Base-by-base conservation (phyloP, 805 yeast genomes). In the Sungouiozyma ichnusensis region DNA sequence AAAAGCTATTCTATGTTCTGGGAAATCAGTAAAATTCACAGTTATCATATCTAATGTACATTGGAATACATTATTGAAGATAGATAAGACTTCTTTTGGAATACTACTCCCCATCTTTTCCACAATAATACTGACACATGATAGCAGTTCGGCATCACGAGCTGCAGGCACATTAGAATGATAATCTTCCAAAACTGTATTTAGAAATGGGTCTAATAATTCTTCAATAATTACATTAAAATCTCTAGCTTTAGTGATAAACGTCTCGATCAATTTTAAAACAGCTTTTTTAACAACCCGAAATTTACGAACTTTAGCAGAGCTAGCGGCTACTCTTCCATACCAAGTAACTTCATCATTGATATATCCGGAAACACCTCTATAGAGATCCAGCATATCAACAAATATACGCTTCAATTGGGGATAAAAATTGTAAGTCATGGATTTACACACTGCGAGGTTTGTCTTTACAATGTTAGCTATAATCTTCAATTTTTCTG, bases 211-310 rank as follows among this genome's bases (percentile, higher is more conserved):
- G 46, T 83, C 83, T 3, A 86, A 77, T 49, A 92, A 71, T 48
- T 81, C 83, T 35, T 77, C 69, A 20, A 82, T 92, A 41, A 87
- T 79, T 51, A 83, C 85, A 44, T 85, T 85, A 45, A 72, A 68
- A 56, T 85, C 81, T 52, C 81, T 88, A 7, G 95, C 92, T 55
- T 81, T 82, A 44, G 83, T 72, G 44, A 92, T 71, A 58, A 86
- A 92, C 2, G 83, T 81, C 60, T 87, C 96, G 49, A 90, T 72
- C 65, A 92, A 71, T 53, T 81, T 81, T 55, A 90, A 69, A 39
- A 88, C 77, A 66, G 88, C 97, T 64, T 86, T 88, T 66, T 90
- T 92, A 55, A 92, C 85, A 3, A 95, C 83, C 70, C 97, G 79
- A 62, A 90, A 74, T 15, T 92, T 87, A 60, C 97, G 78, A 15